Evolutionary conservation across 345 rosid species (phyloP).

Genomic region (Salix udensis): DNA sequence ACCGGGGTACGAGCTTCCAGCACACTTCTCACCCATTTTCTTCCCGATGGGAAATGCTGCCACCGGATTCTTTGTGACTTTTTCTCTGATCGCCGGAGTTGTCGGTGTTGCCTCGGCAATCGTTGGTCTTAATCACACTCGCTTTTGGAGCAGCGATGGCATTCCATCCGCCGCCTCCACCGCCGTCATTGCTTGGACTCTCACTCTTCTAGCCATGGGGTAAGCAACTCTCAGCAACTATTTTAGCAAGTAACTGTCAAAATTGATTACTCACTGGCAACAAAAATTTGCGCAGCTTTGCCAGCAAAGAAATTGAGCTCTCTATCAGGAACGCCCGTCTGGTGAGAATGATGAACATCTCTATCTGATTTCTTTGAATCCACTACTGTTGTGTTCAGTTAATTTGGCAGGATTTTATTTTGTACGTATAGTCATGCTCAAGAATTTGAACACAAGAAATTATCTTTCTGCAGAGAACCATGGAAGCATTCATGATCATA

Average conservation of each 20-base stretch:
- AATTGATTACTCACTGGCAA: not conserved
- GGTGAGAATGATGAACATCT: constrained; percentile 41
- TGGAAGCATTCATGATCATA: constrained; percentile 91
- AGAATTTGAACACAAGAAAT: not conserved
- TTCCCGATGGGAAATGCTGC: constrained; percentile 98
- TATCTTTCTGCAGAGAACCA: constrained; percentile 65
- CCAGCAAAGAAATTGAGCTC: constrained; percentile 85
- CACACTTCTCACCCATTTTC: constrained; percentile 83
- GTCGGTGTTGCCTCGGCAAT: constrained; percentile 78
- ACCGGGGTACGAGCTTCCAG: constrained; percentile 64
- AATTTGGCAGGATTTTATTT: not conserved
- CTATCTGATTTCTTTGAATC: too few relatives aligned
- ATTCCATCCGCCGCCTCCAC: constrained; percentile 71
- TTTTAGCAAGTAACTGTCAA: not conserved
- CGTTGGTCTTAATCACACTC: constrained; percentile 63
- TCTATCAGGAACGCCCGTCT: constrained; percentile 61
- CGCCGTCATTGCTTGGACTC: constrained; percentile 79
- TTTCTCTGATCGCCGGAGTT: constrained; percentile 77
- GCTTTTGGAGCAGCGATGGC: constrained; percentile 51
- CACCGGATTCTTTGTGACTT: constrained; percentile 83
- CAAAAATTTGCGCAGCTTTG: constrained; percentile 53
- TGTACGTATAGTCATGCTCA: not conserved
- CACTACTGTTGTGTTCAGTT: not conserved
- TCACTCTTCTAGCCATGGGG: constrained; percentile 91
- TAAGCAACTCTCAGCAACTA: constrained; percentile 17